phyloP scores from a whole-genome alignment of 768 basidiomycete genomes.

The Candolleomyces aberdarensis region DNA sequence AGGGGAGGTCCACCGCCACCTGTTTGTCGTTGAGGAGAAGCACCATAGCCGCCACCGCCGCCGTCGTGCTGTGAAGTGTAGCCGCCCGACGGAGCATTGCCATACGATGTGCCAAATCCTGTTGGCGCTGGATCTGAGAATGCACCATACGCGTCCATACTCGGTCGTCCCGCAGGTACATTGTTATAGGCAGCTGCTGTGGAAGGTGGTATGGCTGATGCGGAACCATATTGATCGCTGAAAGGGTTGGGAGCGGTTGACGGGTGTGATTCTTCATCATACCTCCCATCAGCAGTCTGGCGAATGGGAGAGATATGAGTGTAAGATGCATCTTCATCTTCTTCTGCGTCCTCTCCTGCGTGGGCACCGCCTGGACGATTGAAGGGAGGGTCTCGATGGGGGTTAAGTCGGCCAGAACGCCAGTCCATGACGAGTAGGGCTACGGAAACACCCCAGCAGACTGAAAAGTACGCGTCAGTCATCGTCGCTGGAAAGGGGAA shows the following conservation, averaged over 20 bases:
- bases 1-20: slow-evolving; percentile 28
- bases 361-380: slow-evolving; percentile 49
- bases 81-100: slow-evolving; percentile 16
- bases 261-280: slow-evolving; percentile 25
- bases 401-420: slow-evolving; percentile 64
- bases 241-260: slow-evolving; percentile 40
- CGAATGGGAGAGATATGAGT: slow-evolving; percentile 43
- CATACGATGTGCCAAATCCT: slow-evolving; percentile 49
- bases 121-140: slow-evolving; percentile 85
- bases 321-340: slow-evolving; percentile 54
- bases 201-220: slow-evolving; percentile 23
- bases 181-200: slow-evolving; percentile 24
- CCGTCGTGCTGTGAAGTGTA: slow-evolving; percentile 21
- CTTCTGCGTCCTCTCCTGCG: slow-evolving; percentile 48
- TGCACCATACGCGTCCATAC: slow-evolving; percentile 87
- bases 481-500: not conserved
- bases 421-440: slow-evolving; percentile 68
- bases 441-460: slow-evolving; percentile 72
- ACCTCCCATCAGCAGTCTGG: slow-evolving; percentile 19
- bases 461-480: slow-evolving; percentile 32
- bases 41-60: slow-evolving; percentile 11
- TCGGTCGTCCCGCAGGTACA: slow-evolving; percentile 47
- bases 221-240: slow-evolving; percentile 42
- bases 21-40: slow-evolving; percentile 16
- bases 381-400: slow-evolving; percentile 75